Conservation (phyloP, 140 eudicot species). For the Anethum foeniculum region DNA sequence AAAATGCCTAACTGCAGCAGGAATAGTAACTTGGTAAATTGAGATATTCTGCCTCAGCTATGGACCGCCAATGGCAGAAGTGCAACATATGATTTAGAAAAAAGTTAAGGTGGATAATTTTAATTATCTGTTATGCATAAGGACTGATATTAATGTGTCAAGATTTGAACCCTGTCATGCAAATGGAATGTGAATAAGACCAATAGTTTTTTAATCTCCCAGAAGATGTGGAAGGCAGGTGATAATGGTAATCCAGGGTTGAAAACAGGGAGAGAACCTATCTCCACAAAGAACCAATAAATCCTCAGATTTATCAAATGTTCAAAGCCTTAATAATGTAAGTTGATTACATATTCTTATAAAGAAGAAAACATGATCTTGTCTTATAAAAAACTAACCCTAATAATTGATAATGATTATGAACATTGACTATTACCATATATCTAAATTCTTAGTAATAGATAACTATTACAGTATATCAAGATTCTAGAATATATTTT, state of each 20-base stretch:
- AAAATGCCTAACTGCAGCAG: not conserved
- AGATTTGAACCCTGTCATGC: not conserved
- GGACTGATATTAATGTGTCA: not conserved
- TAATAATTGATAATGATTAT: not conserved
- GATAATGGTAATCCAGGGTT: not conserved
- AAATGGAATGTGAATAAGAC: not conserved
- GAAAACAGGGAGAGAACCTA: not conserved
- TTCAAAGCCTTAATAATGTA: not conserved
- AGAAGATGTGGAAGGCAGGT: not conserved
- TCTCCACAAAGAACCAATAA: not conserved
- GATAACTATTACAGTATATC: not conserved
- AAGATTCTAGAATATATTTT: not conserved
- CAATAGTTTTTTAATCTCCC: not conserved
- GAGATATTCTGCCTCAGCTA: not conserved
- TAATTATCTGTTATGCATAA: not conserved
- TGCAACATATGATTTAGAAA: not conserved
- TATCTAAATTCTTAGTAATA: not conserved
- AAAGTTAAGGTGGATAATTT: not conserved
- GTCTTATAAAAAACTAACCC: not conserved
- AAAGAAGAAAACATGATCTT: not conserved
- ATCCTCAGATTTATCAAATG: not conserved
- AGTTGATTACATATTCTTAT: not conserved
- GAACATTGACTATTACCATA: not conserved
- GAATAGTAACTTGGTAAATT: not conserved
- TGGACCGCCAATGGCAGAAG: not conserved